Conservation (phyloP, 1,284 basidiomycete genomes). For the Rhodotorula sp. region DNA sequence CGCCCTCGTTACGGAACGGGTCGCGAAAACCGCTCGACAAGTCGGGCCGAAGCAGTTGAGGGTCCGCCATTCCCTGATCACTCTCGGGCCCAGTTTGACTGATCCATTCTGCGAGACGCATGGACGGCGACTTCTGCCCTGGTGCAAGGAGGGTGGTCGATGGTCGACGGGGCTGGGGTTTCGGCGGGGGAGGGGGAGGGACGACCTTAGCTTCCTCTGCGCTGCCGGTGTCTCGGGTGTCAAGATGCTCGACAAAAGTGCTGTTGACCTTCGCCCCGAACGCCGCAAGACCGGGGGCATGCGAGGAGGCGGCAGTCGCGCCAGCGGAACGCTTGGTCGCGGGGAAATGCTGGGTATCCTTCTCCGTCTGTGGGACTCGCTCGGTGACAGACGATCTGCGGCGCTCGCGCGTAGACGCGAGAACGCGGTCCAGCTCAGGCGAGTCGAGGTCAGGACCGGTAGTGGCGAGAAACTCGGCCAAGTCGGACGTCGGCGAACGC, state of each 20-base stretch:
- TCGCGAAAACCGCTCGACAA: neutral
- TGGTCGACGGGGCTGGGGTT: neutral
- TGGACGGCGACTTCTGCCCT: slow-evolving; percentile 7
- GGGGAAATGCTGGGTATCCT: slow-evolving; percentile 1
- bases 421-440: slow-evolving; percentile 8
- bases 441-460: slow-evolving; percentile 17
- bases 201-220: neutral
- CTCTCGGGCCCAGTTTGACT: neutral
- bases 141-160: neutral
- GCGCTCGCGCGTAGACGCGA: neutral
- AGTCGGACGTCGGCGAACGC: slow-evolving; percentile 10
- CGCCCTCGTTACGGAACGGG: neutral
- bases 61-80: neutral
- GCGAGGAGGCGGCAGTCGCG: neutral
- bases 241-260: slow-evolving; percentile 1
- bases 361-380: neutral
- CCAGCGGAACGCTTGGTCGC: neutral
- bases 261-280: neutral
- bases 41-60: neutral
- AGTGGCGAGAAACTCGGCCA: slow-evolving; percentile 27
- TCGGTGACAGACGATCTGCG: neutral
- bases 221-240: neutral
- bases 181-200: neutral
- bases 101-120: slow-evolving; percentile 7
- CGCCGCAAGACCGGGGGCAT: neutral